Evolutionary conservation across 2,329 filamentous ascomycete genomes (phyloP).

Genomic region (Ascomycota sp.): DNA sequence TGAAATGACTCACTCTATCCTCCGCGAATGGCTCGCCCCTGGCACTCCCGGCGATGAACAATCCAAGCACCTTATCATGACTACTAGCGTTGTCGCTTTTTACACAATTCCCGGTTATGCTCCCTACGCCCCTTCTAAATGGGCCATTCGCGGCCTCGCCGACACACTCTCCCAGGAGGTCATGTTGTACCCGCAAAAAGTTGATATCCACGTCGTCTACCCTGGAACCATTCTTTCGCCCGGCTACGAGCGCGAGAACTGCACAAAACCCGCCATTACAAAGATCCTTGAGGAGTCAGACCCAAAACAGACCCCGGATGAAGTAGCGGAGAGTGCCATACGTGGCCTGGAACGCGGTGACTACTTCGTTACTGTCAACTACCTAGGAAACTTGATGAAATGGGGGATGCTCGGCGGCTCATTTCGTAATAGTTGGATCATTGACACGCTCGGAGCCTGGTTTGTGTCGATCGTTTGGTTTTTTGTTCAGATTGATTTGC

Average conservation of each 20-base stretch:
- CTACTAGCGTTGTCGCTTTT: conserved; percentile 56
- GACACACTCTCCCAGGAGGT: conserved; percentile 74
- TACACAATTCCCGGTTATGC: conserved; percentile 64
- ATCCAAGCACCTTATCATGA: conserved; percentile 71
- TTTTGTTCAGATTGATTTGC: conserved; percentile 34
- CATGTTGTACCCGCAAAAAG: conserved; percentile 63
- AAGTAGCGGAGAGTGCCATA: conserved; percentile 53
- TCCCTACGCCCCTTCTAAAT: conserved; percentile 69
- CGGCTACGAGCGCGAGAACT: conserved; percentile 56
- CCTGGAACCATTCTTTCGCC: conserved; percentile 68
- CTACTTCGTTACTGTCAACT: conserved; percentile 58
- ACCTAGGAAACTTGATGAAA: conserved; percentile 53
- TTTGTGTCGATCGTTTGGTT: conserved; percentile 33
- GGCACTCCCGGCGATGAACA: conserved; percentile 20
- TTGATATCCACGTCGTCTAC: conserved; percentile 64
- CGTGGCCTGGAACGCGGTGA: conserved; percentile 59
- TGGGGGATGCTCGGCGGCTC: conserved; percentile 34
- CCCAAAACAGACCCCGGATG: conserved; percentile 54
- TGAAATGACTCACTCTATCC: conserved; percentile 65
- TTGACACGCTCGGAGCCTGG: conserved; percentile 37
- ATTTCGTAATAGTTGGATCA: conserved; percentile 35
- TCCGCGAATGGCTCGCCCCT: conserved; percentile 51
- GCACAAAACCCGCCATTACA: conserved; percentile 62
- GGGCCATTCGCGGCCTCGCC: conserved; percentile 61
- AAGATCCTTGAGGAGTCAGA: conserved; percentile 66